Base-by-base conservation (phyloP, 345 rosid species). In the Corymbia maculata region DNA sequence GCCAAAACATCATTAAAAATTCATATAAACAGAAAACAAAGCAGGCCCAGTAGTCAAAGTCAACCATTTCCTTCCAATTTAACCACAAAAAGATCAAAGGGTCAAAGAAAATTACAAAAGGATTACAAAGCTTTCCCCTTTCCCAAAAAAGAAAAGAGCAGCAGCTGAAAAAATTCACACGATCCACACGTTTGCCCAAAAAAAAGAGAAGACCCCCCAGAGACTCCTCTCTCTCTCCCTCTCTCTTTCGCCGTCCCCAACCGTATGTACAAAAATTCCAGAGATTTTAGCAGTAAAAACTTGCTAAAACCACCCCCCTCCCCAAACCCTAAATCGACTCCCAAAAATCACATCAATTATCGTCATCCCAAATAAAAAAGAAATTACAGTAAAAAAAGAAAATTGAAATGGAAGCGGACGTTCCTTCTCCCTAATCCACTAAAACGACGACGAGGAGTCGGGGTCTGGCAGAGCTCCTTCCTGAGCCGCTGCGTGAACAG, bases 401-500 rank as follows among this genome's bases (percentile, higher is more conserved):
- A 55, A 4, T 55, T 21, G 42, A 55, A 55, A 47, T 80, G 15
- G 85, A 51, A 28, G 59, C 13, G 17, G 17, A 64, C 70, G 70
- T 28, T 4, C n/a, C 64, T 4, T 26, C 32, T 2, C 4, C 42
- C 42, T 32, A 9, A 36, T 30, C 15, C 47, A 6, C 86, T 57
- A 49, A 80, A 88, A 44, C 87, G 88, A 86, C 79, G 44, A 47
- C 64, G 8, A 61, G 44, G 52, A 44, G 53, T 51, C 49, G 49
- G 49, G 49, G 92, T 90, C 26, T 93, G 94, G 70, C 92, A 94
- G 15, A 97, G 98, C 92, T 96, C 99, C 88, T 95, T 95, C 89
- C 99, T 94, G 88, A 97, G 92, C 70, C 97, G 95, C 84, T 96
- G 98, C 85, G 97, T 95, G 92, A 97, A 97, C 24, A 95, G 94